Evolutionary conservation across 768 basidiomycete species (phyloP), one percentile per base, ranked within the genome.

Genomic region (Podaxis sp.): DNA sequence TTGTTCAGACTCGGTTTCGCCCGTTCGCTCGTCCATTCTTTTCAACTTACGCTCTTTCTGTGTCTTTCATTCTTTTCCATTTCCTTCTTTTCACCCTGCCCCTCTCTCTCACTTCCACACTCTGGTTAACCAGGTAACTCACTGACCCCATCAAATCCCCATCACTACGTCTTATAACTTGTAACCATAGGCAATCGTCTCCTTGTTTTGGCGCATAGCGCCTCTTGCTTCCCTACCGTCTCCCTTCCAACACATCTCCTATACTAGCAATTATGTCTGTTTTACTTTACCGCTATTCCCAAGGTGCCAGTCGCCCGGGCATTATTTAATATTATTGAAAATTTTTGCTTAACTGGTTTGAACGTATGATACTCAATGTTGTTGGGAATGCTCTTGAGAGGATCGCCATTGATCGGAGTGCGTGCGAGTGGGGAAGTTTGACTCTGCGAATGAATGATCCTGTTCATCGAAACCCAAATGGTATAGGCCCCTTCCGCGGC

Each of bases 141-240:
- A 59, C 53, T 36, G 44, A 42, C 44, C 38, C 48, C 44, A 38
- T 59, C 60, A 19, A 51, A 52, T 52, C 39, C 39, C 36, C 56
- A n/a, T 57, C 60, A 49, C 46, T 54, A 52, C 24, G 40, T 59
- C 57, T 8, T 51, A 49, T 55, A 63, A 55, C 60, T 55, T 72
- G 71, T 72, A 72, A 65, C 68, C 67, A 69, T 71, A 72, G 52
- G 58, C 67, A 64, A 67, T 55, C 22, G 49, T 33, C 53, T 59
- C 40, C 46, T 52, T 52, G 40, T 38, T 64, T 59, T 55, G 44
- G 46, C 59, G 52, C 53, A 55, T 59, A 59, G 58, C 57, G 48
- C 49, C 59, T 60, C 26, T 40, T 22, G 9, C 54, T 56, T 33
- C 30, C 53, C 9, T 19, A 19, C 11, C 53, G n/a, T 13, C 12